Percentiles rank a stretch among this genome's conserved stretches.
These are phyloP conservation scores for Tricholoma flavovirens DNA, from an alignment of 768 basidiomycete genomes.

Conservation along the genomic window DNA sequence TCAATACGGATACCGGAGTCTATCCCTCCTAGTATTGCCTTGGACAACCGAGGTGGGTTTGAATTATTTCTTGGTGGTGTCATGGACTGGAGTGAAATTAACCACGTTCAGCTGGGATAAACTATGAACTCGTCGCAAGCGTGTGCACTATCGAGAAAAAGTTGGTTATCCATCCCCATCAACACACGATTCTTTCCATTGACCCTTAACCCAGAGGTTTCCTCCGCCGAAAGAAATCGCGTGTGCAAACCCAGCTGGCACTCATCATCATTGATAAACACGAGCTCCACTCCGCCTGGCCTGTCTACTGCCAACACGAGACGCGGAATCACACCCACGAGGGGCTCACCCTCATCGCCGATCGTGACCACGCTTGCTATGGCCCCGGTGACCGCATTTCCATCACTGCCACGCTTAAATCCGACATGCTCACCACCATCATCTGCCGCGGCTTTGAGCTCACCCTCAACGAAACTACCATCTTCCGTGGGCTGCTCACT, in stretches of 20 bases:
- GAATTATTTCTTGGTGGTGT: not conserved
- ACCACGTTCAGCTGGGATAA: conserved; percentile 60
- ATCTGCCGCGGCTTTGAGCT: conserved; percentile 83
- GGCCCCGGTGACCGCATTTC: conserved; percentile 81
- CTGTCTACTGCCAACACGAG: conserved; percentile 78
- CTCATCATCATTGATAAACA: conserved; percentile 87
- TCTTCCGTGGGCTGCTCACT: conserved; percentile 58
- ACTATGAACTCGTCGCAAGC: conserved; percentile 86
- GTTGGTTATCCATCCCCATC: conserved; percentile 32
- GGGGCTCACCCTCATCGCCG: conserved; percentile 68
- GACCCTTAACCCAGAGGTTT: conserved; percentile 51
- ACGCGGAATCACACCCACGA: conserved; percentile 60
- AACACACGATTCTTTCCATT: not conserved
- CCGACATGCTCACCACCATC: conserved; percentile 60
- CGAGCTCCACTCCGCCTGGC: conserved; percentile 91
- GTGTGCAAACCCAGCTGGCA: conserved; percentile 60
- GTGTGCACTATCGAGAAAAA: conserved; percentile 84
- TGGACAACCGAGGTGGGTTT: conserved; percentile 65
- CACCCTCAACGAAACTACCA: conserved; percentile 68
- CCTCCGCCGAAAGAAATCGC: conserved; percentile 73
- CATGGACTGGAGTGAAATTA: not conserved
- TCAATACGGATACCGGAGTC: conserved; percentile 89
- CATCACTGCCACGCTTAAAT: conserved; percentile 66
- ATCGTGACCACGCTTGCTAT: conserved; percentile 73
- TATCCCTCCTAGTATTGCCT: conserved; percentile 77